Conservation (phyloP, 2,329 filamentous ascomycete genomes). For the Beauveria sp. region DNA sequence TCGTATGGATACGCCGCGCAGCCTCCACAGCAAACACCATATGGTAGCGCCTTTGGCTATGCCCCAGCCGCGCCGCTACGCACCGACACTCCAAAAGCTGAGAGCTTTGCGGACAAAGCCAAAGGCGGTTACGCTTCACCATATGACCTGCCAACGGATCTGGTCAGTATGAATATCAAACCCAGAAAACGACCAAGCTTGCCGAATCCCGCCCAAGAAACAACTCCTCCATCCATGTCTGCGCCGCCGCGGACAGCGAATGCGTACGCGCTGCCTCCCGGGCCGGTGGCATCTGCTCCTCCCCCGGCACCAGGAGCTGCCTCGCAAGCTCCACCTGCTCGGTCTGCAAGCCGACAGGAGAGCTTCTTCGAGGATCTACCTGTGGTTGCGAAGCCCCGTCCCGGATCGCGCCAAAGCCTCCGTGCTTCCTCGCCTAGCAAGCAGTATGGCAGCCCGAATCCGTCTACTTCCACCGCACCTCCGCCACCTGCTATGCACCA, state of each 20-base stretch:
- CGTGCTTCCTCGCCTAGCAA: conserved; percentile 36
- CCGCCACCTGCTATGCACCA: not conserved
- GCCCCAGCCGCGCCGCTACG: conserved; percentile 20
- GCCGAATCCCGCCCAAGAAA: conserved; percentile 42
- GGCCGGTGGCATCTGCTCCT: conserved; percentile 12
- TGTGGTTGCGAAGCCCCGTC: conserved; percentile 51
- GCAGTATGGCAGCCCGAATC: conserved; percentile 13
- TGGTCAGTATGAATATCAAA: conserved; percentile 48
- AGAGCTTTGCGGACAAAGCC: conserved; percentile 84
- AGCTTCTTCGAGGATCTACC: conserved; percentile 77
- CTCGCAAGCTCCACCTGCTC: conserved; percentile 26
- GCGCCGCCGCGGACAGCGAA: conserved; percentile 50
- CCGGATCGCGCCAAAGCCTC: conserved; percentile 46
- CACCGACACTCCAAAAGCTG: conserved; percentile 48
- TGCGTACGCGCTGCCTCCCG: conserved; percentile 45
- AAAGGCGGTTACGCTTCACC: conserved; percentile 92
- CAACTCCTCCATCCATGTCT: conserved; percentile 32
- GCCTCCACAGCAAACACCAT: conserved; percentile 18
- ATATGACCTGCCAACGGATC: conserved; percentile 88
- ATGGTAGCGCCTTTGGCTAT: conserved; percentile 23
- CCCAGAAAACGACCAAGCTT: conserved; percentile 58
- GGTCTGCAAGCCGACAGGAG: conserved; percentile 41
- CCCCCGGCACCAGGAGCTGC: conserved; percentile 19
- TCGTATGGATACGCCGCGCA: conserved; percentile 7
- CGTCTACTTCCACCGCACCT: not conserved